Conservation (phyloP, 2,329 filamentous ascomycete species). For the Scedosporium dehoogii region DNA sequence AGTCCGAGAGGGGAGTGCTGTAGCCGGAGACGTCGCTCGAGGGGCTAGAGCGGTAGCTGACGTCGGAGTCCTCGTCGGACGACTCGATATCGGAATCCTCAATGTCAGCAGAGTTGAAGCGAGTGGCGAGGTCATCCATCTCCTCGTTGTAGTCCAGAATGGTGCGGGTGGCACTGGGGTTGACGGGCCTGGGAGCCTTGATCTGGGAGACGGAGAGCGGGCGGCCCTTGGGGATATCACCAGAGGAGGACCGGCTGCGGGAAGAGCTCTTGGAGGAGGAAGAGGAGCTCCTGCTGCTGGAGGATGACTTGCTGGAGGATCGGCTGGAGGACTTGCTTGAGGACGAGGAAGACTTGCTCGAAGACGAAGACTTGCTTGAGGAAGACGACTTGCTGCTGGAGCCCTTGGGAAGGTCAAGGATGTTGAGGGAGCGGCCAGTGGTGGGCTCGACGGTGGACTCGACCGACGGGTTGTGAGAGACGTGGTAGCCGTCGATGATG, state of each 20-base stretch:
- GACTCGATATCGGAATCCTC: constrained; percentile 21
- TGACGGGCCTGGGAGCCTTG: constrained; percentile 79
- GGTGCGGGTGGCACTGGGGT: constrained; percentile 77
- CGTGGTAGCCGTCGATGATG: constrained; percentile 98
- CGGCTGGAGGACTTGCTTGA: constrained; percentile 26
- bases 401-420: constrained; percentile 73
- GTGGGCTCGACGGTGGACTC: constrained; percentile 88
- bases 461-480: constrained; percentile 90
- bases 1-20: constrained; percentile 68
- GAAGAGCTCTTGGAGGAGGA: constrained; percentile 28
- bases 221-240: constrained; percentile 78
- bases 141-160: constrained; percentile 69
- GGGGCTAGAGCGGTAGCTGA: constrained; percentile 62
- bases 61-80: constrained; percentile 45
- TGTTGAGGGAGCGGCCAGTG: constrained; percentile 93
- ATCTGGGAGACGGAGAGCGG: constrained; percentile 80
- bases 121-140: constrained; percentile 69
- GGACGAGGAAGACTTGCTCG: constrained; percentile 26
- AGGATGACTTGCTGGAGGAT: constrained; percentile 22
- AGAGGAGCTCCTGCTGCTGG: constrained; percentile 21
- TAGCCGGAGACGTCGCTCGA: constrained; percentile 67
- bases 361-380: constrained; percentile 10
- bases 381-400: constrained; percentile 30
- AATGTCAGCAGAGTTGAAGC: constrained; percentile 55
- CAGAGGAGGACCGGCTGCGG: constrained; percentile 40